Conservation (phyloP, 2,329 filamentous ascomycete species). For the Phaeosphaeria sp. region DNA sequence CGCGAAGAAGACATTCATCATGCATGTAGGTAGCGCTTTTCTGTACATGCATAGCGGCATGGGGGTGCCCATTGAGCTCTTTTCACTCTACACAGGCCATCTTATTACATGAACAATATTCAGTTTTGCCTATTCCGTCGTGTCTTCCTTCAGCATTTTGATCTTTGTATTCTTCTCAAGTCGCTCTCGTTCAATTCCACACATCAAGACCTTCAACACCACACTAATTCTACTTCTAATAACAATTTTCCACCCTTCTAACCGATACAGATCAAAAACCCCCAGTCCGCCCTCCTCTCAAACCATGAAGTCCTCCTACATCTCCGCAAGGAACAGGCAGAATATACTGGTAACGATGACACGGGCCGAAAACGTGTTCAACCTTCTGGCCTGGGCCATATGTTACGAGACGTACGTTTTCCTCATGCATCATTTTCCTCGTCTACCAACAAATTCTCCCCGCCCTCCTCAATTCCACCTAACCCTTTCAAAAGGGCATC, state of each 20-base stretch:
- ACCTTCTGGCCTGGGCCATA: constrained; percentile 64
- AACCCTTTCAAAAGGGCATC: constrained; percentile 50
- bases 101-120: too few relatives aligned
- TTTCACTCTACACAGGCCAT: too few relatives aligned
- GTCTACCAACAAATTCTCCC: too few relatives aligned
- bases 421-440: too few relatives aligned
- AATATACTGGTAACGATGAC: constrained; percentile 41
- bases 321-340: constrained; percentile 40
- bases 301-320: constrained; percentile 73
- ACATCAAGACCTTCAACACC: too few relatives aligned
- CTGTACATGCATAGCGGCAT: not conserved
- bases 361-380: constrained; percentile 31
- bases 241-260: not conserved
- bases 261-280: constrained; percentile 65
- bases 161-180: not conserved
- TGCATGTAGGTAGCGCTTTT: constrained; percentile 17
- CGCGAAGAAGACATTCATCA: not conserved
- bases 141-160: too few relatives aligned
- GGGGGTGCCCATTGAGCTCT: not conserved
- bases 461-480: not conserved
- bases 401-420: constrained; percentile 68
- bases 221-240: not conserved
- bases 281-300: constrained; percentile 72
- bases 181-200: not conserved
- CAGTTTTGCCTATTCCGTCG: too few relatives aligned